phyloP scores from a whole-genome alignment of 306 rosid genomes.

The Cucurbita argyrosperma region DNA sequence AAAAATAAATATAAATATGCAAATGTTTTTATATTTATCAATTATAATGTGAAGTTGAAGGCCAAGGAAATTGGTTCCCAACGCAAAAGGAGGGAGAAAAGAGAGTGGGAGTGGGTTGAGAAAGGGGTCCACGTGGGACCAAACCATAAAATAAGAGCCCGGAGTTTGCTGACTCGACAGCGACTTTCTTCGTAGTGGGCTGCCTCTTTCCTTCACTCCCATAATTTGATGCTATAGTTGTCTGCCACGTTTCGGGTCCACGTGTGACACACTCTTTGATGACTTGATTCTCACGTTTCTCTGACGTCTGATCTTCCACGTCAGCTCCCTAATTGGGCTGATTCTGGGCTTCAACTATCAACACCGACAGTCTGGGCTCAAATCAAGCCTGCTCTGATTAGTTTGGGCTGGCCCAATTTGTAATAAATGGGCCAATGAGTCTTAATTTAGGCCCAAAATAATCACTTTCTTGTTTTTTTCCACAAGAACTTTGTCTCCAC shows the following conservation, averaged over 20 bases:
- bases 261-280: background rate
- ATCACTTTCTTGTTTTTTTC: too few relatives aligned
- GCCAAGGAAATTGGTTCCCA: background rate
- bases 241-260: conserved; percentile 4
- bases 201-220: background rate
- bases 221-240: background rate
- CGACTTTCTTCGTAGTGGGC: background rate
- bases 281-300: background rate
- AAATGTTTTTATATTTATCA: background rate
- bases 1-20: background rate
- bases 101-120: background rate
- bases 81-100: background rate
- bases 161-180: background rate
- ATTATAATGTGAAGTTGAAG: background rate
- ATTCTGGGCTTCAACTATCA: background rate
- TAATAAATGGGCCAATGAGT: background rate
- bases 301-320: background rate
- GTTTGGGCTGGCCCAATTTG: background rate
- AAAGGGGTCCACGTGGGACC: background rate
- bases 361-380: background rate
- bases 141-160: background rate
- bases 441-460: too few relatives aligned
- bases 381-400: background rate
- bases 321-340: background rate
- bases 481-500: too few relatives aligned